Evolutionary conservation across 495 filamentous ascomycete species (phyloP).

Genomic region (Trichoderma parareesei): DNA sequence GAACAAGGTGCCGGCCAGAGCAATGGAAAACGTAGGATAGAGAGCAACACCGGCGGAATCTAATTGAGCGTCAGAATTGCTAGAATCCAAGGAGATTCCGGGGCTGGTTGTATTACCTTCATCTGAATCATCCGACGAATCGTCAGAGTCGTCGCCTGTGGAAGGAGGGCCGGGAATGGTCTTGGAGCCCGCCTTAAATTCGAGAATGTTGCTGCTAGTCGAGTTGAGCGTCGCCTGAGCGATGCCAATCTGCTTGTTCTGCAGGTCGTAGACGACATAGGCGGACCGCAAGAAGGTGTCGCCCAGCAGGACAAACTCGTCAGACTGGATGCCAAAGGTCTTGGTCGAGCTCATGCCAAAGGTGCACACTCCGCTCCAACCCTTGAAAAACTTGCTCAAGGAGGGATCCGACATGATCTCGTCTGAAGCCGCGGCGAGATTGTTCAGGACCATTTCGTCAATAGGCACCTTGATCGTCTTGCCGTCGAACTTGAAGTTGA

Average conservation of each 20-base stretch:
- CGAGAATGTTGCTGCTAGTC: constrained; percentile 40
- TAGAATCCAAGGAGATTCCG: neutral
- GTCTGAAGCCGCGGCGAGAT: constrained; percentile 22
- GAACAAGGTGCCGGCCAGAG: neutral
- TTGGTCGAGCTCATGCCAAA: constrained; percentile 34
- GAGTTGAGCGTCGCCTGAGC: constrained; percentile 82
- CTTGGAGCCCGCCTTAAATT: constrained; percentile 14
- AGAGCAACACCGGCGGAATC: neutral
- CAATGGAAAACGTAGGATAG: neutral
- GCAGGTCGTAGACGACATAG: constrained; percentile 89
- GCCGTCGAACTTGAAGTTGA: constrained; percentile 54
- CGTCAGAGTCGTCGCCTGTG: neutral
- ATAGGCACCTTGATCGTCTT: constrained; percentile 61
- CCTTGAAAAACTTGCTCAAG: constrained; percentile 17
- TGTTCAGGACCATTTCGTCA: constrained; percentile 66
- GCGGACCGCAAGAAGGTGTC: constrained; percentile 90
- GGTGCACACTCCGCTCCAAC: constrained; percentile 29
- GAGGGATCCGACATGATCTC: constrained; percentile 16
- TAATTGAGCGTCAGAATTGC: neutral
- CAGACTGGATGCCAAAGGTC: constrained; percentile 18
- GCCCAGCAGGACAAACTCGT: constrained; percentile 44
- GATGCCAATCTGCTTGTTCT: constrained; percentile 74
- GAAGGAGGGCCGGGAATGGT: neutral
- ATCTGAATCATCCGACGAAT: neutral
- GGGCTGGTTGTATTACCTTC: neutral